A percentile compares a stretch with the other conserved stretches of the same genome.
Evolutionary conservation across 129 eudicot species (phyloP).

Genomic region (Helianthus annuus): HanXRQr2.0-SUNRISE NC_035433.2:58402957-58403456

Average conservation of each 20-base stretch:
- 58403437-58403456: no score
- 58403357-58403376: neutral
- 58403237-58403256: neutral
- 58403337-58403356: neutral
- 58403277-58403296: neutral
- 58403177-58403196: slow-evolving; percentile 60
- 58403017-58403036: slow-evolving; percentile 35
- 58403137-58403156: slow-evolving; percentile 23
- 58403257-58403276: neutral
- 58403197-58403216: slow-evolving; percentile 49
- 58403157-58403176: slow-evolving; percentile 50
- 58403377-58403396: no score
- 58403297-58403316: neutral
- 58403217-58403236: neutral
- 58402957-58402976: slow-evolving; percentile 40
- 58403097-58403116: slow-evolving; percentile 46
- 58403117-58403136: slow-evolving; percentile 42
- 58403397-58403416: neutral
- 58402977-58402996: slow-evolving; percentile 39
- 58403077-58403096: slow-evolving; percentile 49
- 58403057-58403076: slow-evolving; percentile 32
- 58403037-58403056: slow-evolving; percentile 46
- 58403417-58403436: no score
- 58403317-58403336: neutral
- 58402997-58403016: slow-evolving; percentile 49